Evolutionary conservation across 495 filamentous ascomycete genomes (phyloP).

Genomic region (Aspergillus cristatus): DNA sequence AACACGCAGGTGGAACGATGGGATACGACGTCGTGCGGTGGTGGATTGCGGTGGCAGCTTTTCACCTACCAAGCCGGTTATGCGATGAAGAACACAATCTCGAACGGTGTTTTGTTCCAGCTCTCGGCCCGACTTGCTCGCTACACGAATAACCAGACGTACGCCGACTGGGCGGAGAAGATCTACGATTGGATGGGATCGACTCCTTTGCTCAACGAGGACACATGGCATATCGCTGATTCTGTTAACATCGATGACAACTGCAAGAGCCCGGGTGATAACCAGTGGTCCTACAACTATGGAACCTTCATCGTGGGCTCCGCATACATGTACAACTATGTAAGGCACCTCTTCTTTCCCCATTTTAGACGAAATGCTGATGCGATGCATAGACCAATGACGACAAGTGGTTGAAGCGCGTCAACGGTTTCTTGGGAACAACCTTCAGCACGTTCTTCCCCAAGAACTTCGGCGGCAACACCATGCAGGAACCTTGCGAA

Average conservation of each 20-base stretch:
- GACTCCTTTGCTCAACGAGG: slow-evolving; percentile 43
- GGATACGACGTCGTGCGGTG: slow-evolving; percentile 38
- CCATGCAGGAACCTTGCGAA: slow-evolving; percentile 66
- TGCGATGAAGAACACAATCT: slow-evolving; percentile 61
- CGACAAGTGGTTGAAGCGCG: slow-evolving; percentile 44
- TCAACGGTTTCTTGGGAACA: slow-evolving; percentile 47
- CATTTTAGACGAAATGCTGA: no score
- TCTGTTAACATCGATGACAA: slow-evolving; percentile 36
- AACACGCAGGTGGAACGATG: slow-evolving; percentile 56
- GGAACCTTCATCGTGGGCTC: slow-evolving; percentile 61
- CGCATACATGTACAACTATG: slow-evolving; percentile 61
- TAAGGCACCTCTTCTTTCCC: no score
- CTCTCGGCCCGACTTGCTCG: slow-evolving; percentile 57
- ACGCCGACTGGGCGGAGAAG: slow-evolving; percentile 58
- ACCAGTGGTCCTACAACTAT: slow-evolving; percentile 62
- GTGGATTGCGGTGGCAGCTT: slow-evolving; percentile 50
- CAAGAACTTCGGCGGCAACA: slow-evolving; percentile 25
- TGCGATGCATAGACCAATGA: slow-evolving; percentile 42
- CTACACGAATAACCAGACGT: slow-evolving; percentile 56
- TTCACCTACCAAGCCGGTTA: slow-evolving; percentile 43
- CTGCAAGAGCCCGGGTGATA: slow-evolving; percentile 45
- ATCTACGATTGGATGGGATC: slow-evolving; percentile 55
- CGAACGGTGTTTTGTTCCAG: slow-evolving; percentile 63
- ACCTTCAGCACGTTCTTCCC: slow-evolving; percentile 52
- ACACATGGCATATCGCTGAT: slow-evolving; percentile 54